phyloP scores from a whole-genome alignment of 2,329 filamentous ascomycete genomes.

The Tympanopsis confertula region DNA sequence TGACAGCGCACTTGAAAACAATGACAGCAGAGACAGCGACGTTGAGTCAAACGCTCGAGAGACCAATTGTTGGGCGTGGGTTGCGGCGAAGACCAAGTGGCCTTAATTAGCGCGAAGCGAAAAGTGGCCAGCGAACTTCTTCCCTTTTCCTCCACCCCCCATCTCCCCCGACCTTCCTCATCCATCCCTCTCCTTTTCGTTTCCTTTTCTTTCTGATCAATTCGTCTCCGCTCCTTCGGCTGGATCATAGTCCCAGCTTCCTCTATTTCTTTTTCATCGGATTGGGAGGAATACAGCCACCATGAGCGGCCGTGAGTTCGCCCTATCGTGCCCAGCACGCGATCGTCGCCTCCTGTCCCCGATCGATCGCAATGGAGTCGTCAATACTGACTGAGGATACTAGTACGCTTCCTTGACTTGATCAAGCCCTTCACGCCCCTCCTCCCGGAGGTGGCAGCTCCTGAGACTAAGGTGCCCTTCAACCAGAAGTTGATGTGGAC shows the following conservation, averaged over 20 bases:
- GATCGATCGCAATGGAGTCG: not conserved
- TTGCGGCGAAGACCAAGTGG: conserved; percentile 1
- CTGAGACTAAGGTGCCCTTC: conserved; percentile 97
- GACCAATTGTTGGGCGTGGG: too few species aligned
- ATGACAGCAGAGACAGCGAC: too few species aligned
- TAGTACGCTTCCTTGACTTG: conserved; percentile 97
- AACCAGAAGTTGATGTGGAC: conserved; percentile 98
- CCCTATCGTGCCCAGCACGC: conserved; percentile 14
- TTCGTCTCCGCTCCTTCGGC: conserved; percentile 10
- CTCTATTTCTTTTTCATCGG: conserved; percentile 4
- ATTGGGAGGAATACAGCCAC: conserved; percentile 26
- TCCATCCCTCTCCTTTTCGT: conserved; percentile 7
- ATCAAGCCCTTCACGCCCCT: conserved; percentile 99
- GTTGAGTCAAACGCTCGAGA: too few species aligned
- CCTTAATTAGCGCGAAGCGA: conserved; percentile 5
- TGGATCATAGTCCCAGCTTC: conserved; percentile 1
- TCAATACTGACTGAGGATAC: conserved; percentile 2
- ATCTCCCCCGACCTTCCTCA: conserved; percentile 10
- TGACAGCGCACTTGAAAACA: too few species aligned
- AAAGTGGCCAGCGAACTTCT: conserved; percentile 8
- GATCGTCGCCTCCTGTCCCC: conserved; percentile 3
- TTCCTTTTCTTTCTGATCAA: conserved; percentile 1
- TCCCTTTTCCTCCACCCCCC: conserved; percentile 7
- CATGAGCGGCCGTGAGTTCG: conserved; percentile 46
- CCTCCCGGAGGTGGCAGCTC: conserved; percentile 96